A percentile compares a stretch with the other conserved stretches of the same genome.
These are phyloP conservation scores for Fraxinus americana DNA, from an alignment of 257 asterid species.

Conservation along the genomic window DNA sequence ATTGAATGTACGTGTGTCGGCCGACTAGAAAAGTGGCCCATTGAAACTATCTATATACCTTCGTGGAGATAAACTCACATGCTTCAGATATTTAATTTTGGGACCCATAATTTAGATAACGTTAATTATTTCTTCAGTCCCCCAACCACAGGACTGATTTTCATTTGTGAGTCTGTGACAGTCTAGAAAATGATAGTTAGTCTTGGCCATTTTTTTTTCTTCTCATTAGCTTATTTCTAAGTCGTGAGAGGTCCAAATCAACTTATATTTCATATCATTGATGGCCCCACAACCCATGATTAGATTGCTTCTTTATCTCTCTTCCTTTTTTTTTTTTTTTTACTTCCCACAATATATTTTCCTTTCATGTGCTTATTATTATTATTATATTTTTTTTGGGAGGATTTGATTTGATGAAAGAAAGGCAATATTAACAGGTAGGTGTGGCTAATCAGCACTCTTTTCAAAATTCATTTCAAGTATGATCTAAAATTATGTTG, in stretches of 20 bases:
- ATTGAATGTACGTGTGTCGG: not conserved
- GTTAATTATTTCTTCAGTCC: slow-evolving; percentile 5
- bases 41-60: not conserved
- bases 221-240: not conserved
- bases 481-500: not conserved
- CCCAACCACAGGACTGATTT: not conserved
- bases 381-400: too few species aligned
- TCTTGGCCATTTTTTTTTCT: not conserved
- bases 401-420: too few species aligned
- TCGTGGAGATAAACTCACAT: not conserved
- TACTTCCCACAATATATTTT: too few species aligned
- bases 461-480: too few species aligned
- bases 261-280: not conserved
- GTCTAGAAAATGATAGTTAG: not conserved
- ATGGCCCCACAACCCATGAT: not conserved
- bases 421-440: not conserved
- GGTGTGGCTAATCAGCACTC: not conserved
- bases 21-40: not conserved
- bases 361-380: not conserved
- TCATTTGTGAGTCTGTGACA: not conserved
- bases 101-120: not conserved
- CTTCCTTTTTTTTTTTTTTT: not conserved
- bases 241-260: not conserved
- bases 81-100: not conserved
- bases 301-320: not conserved